Evolutionary conservation across 495 filamentous ascomycete species (phyloP).

Genomic region (Penicillium verhagenii): DNA sequence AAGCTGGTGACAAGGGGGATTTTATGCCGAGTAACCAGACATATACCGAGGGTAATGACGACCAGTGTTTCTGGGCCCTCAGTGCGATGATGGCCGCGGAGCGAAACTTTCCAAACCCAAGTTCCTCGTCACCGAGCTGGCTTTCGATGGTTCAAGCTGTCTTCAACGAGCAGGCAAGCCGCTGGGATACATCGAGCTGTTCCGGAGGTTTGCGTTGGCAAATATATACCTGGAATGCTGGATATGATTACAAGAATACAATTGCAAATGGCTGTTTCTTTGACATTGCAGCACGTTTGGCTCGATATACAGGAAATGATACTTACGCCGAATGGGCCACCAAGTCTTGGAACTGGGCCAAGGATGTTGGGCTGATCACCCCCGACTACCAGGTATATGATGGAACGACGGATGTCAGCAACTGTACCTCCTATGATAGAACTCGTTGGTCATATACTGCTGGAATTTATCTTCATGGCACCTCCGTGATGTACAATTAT

Average conservation of each 20-base stretch:
- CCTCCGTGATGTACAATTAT: constrained; percentile 24
- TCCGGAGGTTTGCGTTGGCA: constrained; percentile 76
- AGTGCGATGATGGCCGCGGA: constrained; percentile 76
- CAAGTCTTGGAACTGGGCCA: constrained; percentile 69
- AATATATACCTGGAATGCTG: constrained; percentile 69
- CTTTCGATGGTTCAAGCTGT: constrained; percentile 70
- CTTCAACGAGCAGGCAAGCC: constrained; percentile 64
- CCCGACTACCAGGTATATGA: constrained; percentile 58
- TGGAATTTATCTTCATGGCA: constrained; percentile 14
- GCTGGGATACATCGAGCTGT: constrained; percentile 68
- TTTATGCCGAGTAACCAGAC: constrained; percentile 81
- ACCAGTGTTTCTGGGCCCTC: constrained; percentile 81
- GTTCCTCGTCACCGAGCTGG: constrained; percentile 60
- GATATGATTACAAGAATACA: constrained; percentile 75
- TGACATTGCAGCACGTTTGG: constrained; percentile 70
- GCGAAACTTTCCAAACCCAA: constrained; percentile 58
- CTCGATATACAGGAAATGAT: constrained; percentile 67
- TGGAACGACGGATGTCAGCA: constrained; percentile 51
- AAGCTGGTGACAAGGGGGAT: constrained; percentile 60
- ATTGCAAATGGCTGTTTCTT: constrained; percentile 77
- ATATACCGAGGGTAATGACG: constrained; percentile 71
- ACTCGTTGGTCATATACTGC: constrained; percentile 16
- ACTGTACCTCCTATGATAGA: constrained; percentile 22
- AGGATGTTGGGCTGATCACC: constrained; percentile 55
- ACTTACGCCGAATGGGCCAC: constrained; percentile 72